phyloP scores from a whole-genome alignment of 1,284 basidiomycete genomes.

The Moesziomyces parantarcticus region DNA sequence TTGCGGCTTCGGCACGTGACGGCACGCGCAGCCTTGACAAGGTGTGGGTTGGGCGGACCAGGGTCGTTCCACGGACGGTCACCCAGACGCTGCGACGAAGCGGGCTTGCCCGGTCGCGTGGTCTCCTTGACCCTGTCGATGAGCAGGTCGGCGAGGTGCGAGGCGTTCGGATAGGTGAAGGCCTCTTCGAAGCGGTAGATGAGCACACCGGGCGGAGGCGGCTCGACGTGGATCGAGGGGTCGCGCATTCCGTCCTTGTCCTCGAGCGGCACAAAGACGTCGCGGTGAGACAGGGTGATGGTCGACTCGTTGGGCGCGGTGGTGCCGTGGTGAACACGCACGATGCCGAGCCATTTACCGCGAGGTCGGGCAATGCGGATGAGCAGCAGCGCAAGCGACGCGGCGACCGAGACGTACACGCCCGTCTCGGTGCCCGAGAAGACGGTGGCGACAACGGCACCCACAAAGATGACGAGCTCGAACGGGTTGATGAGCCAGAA shows the following conservation, averaged over 20 bases:
- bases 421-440: conserved; percentile 81
- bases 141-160: conserved; percentile 79
- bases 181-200: conserved; percentile 95
- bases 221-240: conserved; percentile 77
- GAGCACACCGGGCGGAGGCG: conserved; percentile 86
- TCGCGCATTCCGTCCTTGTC: conserved; percentile 75
- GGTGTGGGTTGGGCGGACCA: conserved; percentile 61
- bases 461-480: conserved; percentile 90
- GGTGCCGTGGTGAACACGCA: conserved; percentile 69
- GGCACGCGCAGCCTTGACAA: conserved; percentile 46
- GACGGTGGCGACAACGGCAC: conserved; percentile 84
- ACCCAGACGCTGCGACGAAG: conserved; percentile 23
- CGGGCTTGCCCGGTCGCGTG: conserved; percentile 75
- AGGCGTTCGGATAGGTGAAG: conserved; percentile 91
- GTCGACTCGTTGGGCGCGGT: conserved; percentile 28
- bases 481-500: conserved; percentile 95
- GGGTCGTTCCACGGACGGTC: conserved; percentile 97
- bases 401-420: conserved; percentile 87
- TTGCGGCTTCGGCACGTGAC: conserved; percentile 46
- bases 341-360: conserved; percentile 88
- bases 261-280: conserved; percentile 84
- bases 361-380: conserved; percentile 90
- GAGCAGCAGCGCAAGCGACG: conserved; percentile 85
- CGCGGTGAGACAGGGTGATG: conserved; percentile 63
- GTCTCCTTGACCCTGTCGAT: conserved; percentile 83